Evolutionary conservation across 306 rosid genomes (phyloP), one percentile per base, ranked within the genome.

Genomic region (Urtica urens): DNA sequence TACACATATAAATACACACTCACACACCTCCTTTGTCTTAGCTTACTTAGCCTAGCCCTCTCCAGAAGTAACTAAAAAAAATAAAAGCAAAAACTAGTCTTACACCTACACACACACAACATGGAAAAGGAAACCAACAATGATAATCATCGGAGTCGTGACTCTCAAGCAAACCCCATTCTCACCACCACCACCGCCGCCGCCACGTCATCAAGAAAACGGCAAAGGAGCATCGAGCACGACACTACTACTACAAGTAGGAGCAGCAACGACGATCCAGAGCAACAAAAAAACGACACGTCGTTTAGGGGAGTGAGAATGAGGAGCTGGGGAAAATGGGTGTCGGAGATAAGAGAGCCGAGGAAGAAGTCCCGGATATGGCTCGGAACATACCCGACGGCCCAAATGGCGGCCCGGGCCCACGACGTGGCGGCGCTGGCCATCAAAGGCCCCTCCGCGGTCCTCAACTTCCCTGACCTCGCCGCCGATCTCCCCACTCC

Each of bases 371-470:
- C 93, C 0, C 78, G 96, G 51, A 87, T 87, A 51, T 87, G 96
- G 96, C 78, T 87, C 1, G 96, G 96, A 21, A 83, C 94, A 18
- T 83, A 76, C 55, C 74, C 86, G 0, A 83, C 88, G 1, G 76
- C 96, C 7, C 93, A 78, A 67, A 87, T 87, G 96, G 96, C 96
- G 5, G 96, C 96, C 1, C 60, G 88, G 61, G 96, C 96, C 4
- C 96, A 87, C 43, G 96, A 87, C 67, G 94, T 81, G 15, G 96
- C 96, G 0, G 81, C 96, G 23, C 51, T 76, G 19, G 93, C 96
- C 23, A 83, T 83, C 46, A 87, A 87, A 49, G 96, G 96, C 16
- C 24, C 53, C 18, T 71, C 93, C 23, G 94, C 96, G 14, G 71
- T 47, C 64, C 86, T 87, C 39, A 87, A 87, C 59, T 87, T 87